Evolutionary conservation across 2,329 filamentous ascomycete genomes (phyloP).

Genomic region (Allantophomopsis cytisporea): DNA sequence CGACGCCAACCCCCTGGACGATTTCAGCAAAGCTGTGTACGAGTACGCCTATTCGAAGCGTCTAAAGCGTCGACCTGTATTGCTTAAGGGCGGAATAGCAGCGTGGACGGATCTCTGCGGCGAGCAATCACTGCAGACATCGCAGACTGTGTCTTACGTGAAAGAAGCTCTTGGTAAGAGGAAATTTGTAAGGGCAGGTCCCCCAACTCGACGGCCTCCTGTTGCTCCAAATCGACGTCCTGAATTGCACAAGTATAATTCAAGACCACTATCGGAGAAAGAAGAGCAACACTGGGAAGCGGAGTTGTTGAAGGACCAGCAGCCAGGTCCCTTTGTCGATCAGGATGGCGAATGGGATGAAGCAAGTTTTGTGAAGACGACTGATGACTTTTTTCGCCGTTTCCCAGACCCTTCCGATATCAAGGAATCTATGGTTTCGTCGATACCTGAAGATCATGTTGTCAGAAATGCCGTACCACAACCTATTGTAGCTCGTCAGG

Average conservation of each 20-base stretch:
- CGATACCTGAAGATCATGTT: neutral
- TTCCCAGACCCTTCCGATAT: conserved; percentile 59
- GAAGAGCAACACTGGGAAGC: conserved; percentile 76
- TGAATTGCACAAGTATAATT: conserved; percentile 24
- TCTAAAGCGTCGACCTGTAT: conserved; percentile 57
- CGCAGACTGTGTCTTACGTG: conserved; percentile 28
- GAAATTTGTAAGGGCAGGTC: no score
- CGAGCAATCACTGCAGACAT: conserved; percentile 29
- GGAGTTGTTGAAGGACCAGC: conserved; percentile 51
- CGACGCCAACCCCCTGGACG: conserved; percentile 42
- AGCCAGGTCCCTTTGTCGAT: conserved; percentile 21
- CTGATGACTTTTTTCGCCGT: conserved; percentile 72
- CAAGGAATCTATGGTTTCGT: conserved; percentile 44
- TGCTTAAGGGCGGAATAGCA: conserved; percentile 71
- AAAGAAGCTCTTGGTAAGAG: no score
- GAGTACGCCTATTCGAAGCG: conserved; percentile 74
- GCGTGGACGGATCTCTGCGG: conserved; percentile 83
- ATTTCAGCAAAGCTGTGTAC: conserved; percentile 65
- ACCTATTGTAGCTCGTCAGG: no score
- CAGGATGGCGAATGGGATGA: conserved; percentile 31
- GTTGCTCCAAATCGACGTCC: no score
- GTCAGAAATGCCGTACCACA: conserved; percentile 9
- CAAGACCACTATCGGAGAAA: conserved; percentile 61
- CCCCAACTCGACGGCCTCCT: no score
- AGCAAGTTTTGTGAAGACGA: conserved; percentile 48